Conservation (phyloP, 306 rosid species). For the Lathyrus tuberosus region DNA sequence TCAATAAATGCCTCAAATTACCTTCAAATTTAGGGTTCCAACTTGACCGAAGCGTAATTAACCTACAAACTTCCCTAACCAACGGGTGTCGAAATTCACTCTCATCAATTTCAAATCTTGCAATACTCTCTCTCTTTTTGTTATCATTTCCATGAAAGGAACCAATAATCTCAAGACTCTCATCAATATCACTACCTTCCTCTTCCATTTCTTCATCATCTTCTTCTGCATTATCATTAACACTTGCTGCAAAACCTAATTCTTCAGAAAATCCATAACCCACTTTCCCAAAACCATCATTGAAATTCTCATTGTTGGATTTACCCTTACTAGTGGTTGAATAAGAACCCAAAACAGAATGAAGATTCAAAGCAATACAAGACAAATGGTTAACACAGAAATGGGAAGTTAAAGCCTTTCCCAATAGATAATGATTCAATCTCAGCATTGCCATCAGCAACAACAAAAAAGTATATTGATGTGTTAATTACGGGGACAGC, state of each 20-base stretch:
- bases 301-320: conserved; percentile 23
- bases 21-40: conserved; percentile 78
- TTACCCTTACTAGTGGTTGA: conserved; percentile 40
- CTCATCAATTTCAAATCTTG: conserved; percentile 59
- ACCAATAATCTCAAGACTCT: conserved; percentile 47
- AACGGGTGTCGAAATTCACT: conserved; percentile 69
- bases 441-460: conserved; percentile 34
- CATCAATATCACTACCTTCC: conserved; percentile 41
- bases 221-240: conserved; percentile 35
- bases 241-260: conserved; percentile 39
- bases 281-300: conserved; percentile 40
- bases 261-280: conserved; percentile 44
- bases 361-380: conserved; percentile 14
- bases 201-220: conserved; percentile 43
- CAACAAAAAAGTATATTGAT: background rate
- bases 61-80: conserved; percentile 69
- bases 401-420: conserved; percentile 36
- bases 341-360: conserved; percentile 34
- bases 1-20: conserved; percentile 61
- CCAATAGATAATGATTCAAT: conserved; percentile 24
- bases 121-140: conserved; percentile 33
- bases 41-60: conserved; percentile 62
- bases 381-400: conserved; percentile 35
- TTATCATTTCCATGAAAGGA: conserved; percentile 38
- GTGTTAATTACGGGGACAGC: background rate